Evolutionary conservation across 2,329 filamentous ascomycete species (phyloP), one percentile per base, ranked within the genome.

Genomic region (Aspergillus fructus): DNA sequence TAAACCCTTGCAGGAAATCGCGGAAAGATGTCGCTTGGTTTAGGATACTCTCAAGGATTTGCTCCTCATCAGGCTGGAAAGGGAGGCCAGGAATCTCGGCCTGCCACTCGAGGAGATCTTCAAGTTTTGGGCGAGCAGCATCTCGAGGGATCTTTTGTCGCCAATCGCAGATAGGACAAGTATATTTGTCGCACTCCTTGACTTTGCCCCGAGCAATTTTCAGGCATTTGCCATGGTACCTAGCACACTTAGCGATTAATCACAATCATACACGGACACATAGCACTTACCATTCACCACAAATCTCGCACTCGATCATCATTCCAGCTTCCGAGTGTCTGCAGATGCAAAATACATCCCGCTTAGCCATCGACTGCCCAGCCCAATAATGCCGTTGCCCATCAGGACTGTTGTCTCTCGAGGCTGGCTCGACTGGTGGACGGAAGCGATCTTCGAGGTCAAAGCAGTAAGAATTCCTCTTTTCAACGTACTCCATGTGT

Each of bases 231-330:
- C 94, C 93, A 68, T 99, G 94, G 70, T 99, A 99, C 90, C 89
- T 93, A 24, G 6, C 41, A 52, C 55, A 39, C 40, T 78, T 68
- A 78, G 66, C 49, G 37, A 34, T 56, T 45, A 45, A 43, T 19
- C 24, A 40, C 11, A 37, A 37, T 13, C 4, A 37, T 12, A 46
- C 15, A 17, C n/a, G 11, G 15, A 45, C 7, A 7, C 49, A 40
- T 37, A 37, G 27, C 19, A 79, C 87, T 79, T 74, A 93, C 94
- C 94, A 99, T 78, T 99, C 94, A 69, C 97, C 93, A 75, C 94
- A 99, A 40, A 97, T 82, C 72, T 97, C 94, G 72, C 94, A 99
- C 76, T 99, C 94, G 67, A 99, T 97, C 94, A 99, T 99, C 89
- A 97, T 96, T 51, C 94, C 94, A 39, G 93, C 92, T 75, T 99